phyloP scores from a whole-genome alignment of 2,329 filamentous ascomycete genomes.

The Aspergillus jensenii region DNA sequence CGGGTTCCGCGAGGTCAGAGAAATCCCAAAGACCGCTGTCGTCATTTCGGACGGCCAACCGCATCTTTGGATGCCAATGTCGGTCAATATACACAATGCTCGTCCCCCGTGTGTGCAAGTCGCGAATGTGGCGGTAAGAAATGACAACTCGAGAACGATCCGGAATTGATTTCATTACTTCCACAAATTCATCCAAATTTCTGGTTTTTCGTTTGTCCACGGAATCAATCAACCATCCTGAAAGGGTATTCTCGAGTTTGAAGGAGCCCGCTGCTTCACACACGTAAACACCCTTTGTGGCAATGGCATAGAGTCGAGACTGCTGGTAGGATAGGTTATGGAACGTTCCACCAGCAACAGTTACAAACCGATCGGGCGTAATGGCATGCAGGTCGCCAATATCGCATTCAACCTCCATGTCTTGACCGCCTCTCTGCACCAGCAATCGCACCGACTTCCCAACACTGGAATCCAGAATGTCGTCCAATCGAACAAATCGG shows the following conservation, averaged over 20 bases:
- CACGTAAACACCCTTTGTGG: constrained; percentile 88
- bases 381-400: constrained; percentile 92
- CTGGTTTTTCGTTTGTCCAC: constrained; percentile 90
- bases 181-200: constrained; percentile 82
- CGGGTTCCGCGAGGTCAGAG: constrained; percentile 74
- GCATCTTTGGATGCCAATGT: constrained; percentile 96
- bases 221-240: constrained; percentile 90
- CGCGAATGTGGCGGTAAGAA: constrained; percentile 91
- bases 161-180: constrained; percentile 85
- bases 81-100: constrained; percentile 89
- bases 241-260: constrained; percentile 85
- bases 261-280: constrained; percentile 95
- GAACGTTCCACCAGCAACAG: constrained; percentile 90
- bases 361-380: constrained; percentile 92
- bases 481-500: constrained; percentile 87
- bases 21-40: constrained; percentile 93
- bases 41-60: constrained; percentile 87
- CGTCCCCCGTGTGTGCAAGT: constrained; percentile 91
- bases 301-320: constrained; percentile 90
- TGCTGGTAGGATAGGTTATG: constrained; percentile 97
- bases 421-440: constrained; percentile 83
- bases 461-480: constrained; percentile 86
- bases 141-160: constrained; percentile 81
- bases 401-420: constrained; percentile 78
- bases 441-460: constrained; percentile 74